A percentile compares a stretch with the other conserved stretches of the same genome.
phyloP scores from a whole-genome alignment of 306 rosid species.

The Cicer judaicum region DNA sequence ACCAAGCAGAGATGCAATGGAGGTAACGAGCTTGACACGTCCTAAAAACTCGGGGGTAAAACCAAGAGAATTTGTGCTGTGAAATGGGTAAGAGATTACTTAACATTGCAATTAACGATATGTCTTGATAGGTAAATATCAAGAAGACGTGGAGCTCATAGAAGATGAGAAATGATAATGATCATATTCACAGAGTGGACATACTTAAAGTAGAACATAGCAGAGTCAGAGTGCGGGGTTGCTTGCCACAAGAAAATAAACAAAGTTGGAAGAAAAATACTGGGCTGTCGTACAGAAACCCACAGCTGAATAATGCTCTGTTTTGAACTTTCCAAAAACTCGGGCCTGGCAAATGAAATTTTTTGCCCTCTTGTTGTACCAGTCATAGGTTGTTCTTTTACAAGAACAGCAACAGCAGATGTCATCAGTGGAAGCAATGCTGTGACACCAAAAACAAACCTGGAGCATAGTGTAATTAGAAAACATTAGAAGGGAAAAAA shows the following conservation, averaged over 20 bases:
- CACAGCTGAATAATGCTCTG: constrained; percentile 70
- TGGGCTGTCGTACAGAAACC: constrained; percentile 78
- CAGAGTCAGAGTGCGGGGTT: constrained; percentile 98
- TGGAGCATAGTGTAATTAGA: constrained; percentile 50
- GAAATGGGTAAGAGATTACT: constrained; percentile 48
- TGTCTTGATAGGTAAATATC: constrained; percentile 13
- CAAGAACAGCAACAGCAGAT: constrained; percentile 94
- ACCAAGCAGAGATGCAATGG: constrained; percentile 89
- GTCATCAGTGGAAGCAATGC: constrained; percentile 89
- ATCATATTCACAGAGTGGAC: constrained; percentile 46
- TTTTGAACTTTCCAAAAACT: constrained; percentile 73
- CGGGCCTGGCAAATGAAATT: constrained; percentile 49
- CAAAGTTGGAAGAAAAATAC: constrained; percentile 81
- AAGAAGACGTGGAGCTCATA: constrained; percentile 28
- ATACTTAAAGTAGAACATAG: constrained; percentile 93
- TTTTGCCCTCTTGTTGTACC: constrained; percentile 55
- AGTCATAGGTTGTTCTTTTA: constrained; percentile 70
- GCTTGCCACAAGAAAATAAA: constrained; percentile 99
- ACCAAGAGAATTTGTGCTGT: constrained; percentile 95
- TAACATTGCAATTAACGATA: constrained; percentile 32
- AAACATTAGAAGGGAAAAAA: not conserved
- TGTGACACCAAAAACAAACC: constrained; percentile 97
- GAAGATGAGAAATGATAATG: constrained; percentile 35
- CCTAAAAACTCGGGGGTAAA: constrained; percentile 93
- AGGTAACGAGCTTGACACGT: constrained; percentile 93